Percentiles rank a stretch among this genome's conserved stretches.
phyloP scores from a whole-genome alignment of 305 asterid species.

The Euphrasia arctica region DNA sequence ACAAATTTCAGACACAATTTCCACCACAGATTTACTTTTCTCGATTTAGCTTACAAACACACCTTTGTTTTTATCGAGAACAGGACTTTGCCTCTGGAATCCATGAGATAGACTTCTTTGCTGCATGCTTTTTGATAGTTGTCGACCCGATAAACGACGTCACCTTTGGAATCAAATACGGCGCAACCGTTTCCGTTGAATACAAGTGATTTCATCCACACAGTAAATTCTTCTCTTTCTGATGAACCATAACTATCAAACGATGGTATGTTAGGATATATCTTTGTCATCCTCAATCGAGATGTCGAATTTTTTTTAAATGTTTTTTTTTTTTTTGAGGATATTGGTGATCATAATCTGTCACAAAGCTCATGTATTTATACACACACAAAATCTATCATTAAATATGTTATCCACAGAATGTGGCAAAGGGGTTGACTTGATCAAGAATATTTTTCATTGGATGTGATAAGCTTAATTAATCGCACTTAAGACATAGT shows the following conservation, averaged over 20 bases:
- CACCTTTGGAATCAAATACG: constrained; percentile 47
- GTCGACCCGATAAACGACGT: constrained; percentile 59
- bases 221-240: constrained; percentile 53
- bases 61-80: constrained; percentile 65
- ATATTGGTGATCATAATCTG: not conserved
- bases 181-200: constrained; percentile 72
- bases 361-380: not conserved
- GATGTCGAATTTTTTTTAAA: not conserved
- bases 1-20: not conserved
- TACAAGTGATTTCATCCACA: constrained; percentile 81
- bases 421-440: not conserved
- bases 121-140: constrained; percentile 52
- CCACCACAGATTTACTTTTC: too few relatives aligned
- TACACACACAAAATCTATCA: not conserved
- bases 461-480: not conserved
- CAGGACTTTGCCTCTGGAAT: constrained; percentile 49
- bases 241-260: constrained; percentile 21
- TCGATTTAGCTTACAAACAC: not conserved
- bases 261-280: not conserved
- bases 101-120: constrained; percentile 61
- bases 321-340: not conserved
- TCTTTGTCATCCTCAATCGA: not conserved
- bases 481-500: not conserved
- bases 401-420: not conserved
- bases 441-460: not conserved